Evolutionary conservation across 2,329 filamentous ascomycete species (phyloP), one percentile per base, ranked within the genome.

Genomic region (Cyanodermella asteris): DNA sequence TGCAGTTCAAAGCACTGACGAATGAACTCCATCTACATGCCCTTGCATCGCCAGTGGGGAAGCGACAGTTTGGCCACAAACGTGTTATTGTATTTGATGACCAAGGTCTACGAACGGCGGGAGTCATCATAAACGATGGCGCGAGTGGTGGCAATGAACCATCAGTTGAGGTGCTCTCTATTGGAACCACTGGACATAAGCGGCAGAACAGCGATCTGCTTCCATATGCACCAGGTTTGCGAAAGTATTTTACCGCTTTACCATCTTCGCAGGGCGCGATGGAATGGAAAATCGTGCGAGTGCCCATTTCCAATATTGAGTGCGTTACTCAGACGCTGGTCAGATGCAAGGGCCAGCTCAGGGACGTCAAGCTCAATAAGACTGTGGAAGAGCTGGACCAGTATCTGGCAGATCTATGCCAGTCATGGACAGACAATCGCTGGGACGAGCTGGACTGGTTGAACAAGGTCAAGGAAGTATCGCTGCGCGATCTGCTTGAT

Each of bases 391-490:
- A 32, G 14, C 23, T 12, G n/a, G n/a, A n/a, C n/a, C n/a, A n/a
- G 20, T 65, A 72, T 28, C 58, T 94, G 17, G 49, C 64, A 10
- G 59, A 65, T 13, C 53, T 84, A 10, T 81, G 72, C 43, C 59
- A 59, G 22, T 68, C 68, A 1, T 94, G 84, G 82, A 59, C 60
- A 5, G 64, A 66, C 19, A 55, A 69, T 21, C 56, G 65, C 14
- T 94, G 81, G 75, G 66, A 82, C 28, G 87, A 97, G 49, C 59
- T 78, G 28, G 77, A 90, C 37, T 74, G 87, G 51, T n/a, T n/a
- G n/a, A 56, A 59, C 23, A 73, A 72, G 40, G 69, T 94, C 43
- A 84, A 77, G 45, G 82, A 81, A 41, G 54, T 97, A 39, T 62
- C 69, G 24, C 56, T 91, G 28, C 71, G 82, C 32, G 80, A 91